phyloP scores from a whole-genome alignment of 805 yeast species.

The Zygotorulaspora chibaensis region DNA sequence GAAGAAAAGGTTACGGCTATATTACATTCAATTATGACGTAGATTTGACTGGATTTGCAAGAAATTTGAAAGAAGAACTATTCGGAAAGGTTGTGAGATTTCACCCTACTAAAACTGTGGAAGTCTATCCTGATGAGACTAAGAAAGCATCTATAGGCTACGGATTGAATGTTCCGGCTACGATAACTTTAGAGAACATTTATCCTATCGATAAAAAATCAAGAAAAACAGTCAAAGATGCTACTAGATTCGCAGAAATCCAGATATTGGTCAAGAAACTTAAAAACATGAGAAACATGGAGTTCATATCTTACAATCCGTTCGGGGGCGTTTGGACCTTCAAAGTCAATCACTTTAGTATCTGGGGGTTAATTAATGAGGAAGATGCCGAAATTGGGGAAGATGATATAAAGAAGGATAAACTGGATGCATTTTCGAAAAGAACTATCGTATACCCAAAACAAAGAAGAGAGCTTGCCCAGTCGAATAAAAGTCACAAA shows the following conservation, averaged over 20 bases:
- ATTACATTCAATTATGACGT: conserved; percentile 63
- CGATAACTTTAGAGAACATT: conserved; percentile 59
- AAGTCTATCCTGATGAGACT: conserved; percentile 56
- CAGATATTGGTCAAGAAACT: conserved; percentile 48
- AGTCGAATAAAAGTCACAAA: conserved; percentile 9
- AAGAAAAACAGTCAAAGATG: conserved; percentile 26
- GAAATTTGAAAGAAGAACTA: conserved; percentile 34
- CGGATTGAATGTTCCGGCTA: conserved; percentile 75
- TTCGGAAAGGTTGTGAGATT: conserved; percentile 46
- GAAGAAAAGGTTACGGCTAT: conserved; percentile 64
- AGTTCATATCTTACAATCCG: conserved; percentile 75
- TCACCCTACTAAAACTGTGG: conserved; percentile 45
- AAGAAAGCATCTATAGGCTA: conserved; percentile 57
- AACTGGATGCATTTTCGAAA: conserved; percentile 11
- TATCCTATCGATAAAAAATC: conserved; percentile 43
- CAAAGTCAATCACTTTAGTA: conserved; percentile 84
- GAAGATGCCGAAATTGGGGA: conserved; percentile 54
- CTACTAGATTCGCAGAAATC: conserved; percentile 40
- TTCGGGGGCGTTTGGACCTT: conserved; percentile 72
- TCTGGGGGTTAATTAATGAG: conserved; percentile 84
- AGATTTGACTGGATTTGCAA: conserved; percentile 54
- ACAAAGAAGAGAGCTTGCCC: conserved; percentile 11
- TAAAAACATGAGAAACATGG: conserved; percentile 61
- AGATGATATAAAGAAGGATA: conserved; percentile 34
- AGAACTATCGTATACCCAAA: conserved; percentile 7